Evolutionary conservation across 2,329 filamentous ascomycete genomes (phyloP).

Genomic region (Aspergillus spinulosporus): DNA sequence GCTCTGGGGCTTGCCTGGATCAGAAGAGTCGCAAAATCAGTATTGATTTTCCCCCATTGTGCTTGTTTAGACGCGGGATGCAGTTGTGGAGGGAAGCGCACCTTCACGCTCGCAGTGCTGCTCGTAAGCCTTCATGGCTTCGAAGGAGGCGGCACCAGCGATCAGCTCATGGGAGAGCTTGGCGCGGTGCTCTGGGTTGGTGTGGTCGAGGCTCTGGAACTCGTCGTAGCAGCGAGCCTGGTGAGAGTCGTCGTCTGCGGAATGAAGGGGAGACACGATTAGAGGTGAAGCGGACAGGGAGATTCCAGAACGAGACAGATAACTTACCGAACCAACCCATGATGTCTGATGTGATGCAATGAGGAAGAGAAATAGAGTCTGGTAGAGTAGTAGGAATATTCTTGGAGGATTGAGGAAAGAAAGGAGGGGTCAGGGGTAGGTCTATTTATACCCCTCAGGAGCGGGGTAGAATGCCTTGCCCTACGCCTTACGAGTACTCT

Average conservation of each 20-base stretch:
- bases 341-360: slow-evolving; percentile 2
- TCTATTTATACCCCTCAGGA: background rate
- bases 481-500: background rate
- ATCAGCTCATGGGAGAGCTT: slow-evolving; percentile 72
- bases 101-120: slow-evolving; percentile 69
- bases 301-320: background rate
- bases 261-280: background rate
- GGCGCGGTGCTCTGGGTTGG: slow-evolving; percentile 53
- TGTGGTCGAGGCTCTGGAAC: slow-evolving; percentile 27
- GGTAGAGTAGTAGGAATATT: background rate
- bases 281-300: too few species aligned
- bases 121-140: slow-evolving; percentile 77
- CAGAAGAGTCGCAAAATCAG: background rate
- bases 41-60: too few species aligned
- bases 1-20: slow-evolving; percentile 63
- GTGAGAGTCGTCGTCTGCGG: slow-evolving; percentile 12
- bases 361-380: background rate
- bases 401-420: background rate
- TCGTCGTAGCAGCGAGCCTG: slow-evolving; percentile 14
- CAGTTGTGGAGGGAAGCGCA: slow-evolving; percentile 34
- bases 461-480: background rate
- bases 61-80: background rate
- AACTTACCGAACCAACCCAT: slow-evolving; percentile 23
- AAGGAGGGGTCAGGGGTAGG: background rate
- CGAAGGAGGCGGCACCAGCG: slow-evolving; percentile 74